Evolutionary conservation across 2,329 filamentous ascomycete species (phyloP).

Genomic region (Cordyceps cateniannulata): DNA sequence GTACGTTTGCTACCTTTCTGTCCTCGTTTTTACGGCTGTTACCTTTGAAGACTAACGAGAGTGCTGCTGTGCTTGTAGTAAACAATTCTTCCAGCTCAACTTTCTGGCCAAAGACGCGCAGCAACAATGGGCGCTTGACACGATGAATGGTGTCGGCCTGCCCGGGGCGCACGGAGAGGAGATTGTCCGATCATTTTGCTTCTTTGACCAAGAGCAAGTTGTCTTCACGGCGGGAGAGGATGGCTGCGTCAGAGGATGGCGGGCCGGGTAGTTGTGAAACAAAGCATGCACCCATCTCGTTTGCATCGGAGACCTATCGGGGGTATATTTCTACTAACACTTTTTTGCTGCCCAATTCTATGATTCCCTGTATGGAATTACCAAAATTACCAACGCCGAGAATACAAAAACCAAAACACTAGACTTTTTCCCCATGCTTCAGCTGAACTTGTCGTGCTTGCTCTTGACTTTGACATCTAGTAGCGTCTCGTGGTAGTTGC

Average conservation of each 20-base stretch:
- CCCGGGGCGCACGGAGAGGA: slow-evolving; percentile 58
- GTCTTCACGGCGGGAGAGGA: slow-evolving; percentile 56
- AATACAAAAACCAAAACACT: not conserved
- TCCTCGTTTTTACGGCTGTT: not conserved
- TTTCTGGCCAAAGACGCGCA: slow-evolving; percentile 46
- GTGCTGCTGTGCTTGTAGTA: slow-evolving; percentile 28
- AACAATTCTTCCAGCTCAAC: slow-evolving; percentile 52
- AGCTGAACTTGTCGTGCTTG: slow-evolving; percentile 78
- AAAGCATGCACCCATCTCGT: not conserved
- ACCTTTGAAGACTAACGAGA: not conserved
- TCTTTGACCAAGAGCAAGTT: slow-evolving; percentile 52
- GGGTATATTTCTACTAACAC: slow-evolving; percentile 10
- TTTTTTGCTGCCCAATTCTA: not conserved
- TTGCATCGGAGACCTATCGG: not conserved
- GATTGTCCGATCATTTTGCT: slow-evolving; percentile 57
- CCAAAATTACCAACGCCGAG: not conserved
- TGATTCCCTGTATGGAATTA: not conserved
- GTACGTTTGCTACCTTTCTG: slow-evolving; percentile 37
- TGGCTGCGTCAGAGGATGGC: slow-evolving; percentile 52
- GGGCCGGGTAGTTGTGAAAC: slow-evolving; percentile 23
- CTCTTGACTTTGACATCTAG: slow-evolving; percentile 84
- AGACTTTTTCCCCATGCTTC: slow-evolving; percentile 10
- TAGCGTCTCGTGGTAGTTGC: slow-evolving; percentile 82
- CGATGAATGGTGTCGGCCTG: slow-evolving; percentile 50
- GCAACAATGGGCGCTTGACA: slow-evolving; percentile 47